A percentile compares a stretch with the other conserved stretches of the same genome.
Evolutionary conservation across 768 basidiomycete species (phyloP).

Genomic region (Trichaptum fuscoviolaceum): DNA sequence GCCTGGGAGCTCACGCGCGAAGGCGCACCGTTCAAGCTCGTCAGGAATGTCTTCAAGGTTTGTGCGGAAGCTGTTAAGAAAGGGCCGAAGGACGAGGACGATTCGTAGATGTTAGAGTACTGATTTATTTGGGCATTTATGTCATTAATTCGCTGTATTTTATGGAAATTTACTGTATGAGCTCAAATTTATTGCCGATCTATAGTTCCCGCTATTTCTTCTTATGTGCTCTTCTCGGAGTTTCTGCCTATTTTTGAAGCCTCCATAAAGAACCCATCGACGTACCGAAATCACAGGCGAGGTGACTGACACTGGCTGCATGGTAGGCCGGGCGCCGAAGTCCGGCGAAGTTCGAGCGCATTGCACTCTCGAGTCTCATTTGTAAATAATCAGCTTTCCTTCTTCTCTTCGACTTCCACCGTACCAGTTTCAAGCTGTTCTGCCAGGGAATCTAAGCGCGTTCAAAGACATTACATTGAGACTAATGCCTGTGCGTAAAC

Average conservation of each 20-base stretch:
- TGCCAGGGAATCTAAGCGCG: neutral
- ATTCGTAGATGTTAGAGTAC: slow-evolving; percentile 1
- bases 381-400: no score
- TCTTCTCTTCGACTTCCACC: neutral
- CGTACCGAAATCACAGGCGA: no score
- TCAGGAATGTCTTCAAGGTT: slow-evolving; percentile 29
- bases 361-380: no score
- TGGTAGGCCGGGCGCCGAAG: no score
- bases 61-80: neutral
- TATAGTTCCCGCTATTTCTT: no score
- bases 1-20: slow-evolving; percentile 62
- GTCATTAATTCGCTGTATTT: neutral
- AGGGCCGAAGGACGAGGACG: slow-evolving; percentile 1
- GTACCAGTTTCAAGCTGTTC: neutral
- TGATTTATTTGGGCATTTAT: neutral
- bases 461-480: neutral
- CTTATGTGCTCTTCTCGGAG: no score
- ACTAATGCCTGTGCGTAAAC: neutral
- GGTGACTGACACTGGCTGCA: no score
- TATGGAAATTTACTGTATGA: neutral
- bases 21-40: slow-evolving; percentile 49
- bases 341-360: no score
- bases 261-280: no score
- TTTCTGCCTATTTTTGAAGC: no score
- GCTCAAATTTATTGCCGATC: neutral